These are phyloP conservation scores for Cyberlindnera petersonii DNA, from an alignment of 805 yeast genomes.

Conservation along the genomic window DNA sequence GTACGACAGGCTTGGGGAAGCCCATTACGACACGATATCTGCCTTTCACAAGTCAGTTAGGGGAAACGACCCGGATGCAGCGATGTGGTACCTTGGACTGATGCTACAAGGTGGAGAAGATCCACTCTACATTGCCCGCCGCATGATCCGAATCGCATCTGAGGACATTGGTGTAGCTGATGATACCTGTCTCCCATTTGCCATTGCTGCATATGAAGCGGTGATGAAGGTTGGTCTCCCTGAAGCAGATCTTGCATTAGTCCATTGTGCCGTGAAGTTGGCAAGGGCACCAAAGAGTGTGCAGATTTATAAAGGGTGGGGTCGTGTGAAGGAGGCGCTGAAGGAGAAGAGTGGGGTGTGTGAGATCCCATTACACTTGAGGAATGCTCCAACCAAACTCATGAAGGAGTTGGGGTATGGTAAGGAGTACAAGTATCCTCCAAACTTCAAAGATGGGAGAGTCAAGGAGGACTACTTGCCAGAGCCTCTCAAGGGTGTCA, in stretches of 20 bases:
- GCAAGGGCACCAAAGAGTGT: constrained; percentile 86
- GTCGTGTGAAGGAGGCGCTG: constrained; percentile 56
- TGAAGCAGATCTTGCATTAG: constrained; percentile 84
- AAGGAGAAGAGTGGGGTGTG: constrained; percentile 50
- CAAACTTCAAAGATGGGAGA: constrained; percentile 66
- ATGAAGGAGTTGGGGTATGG: constrained; percentile 90
- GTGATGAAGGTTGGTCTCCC: constrained; percentile 91
- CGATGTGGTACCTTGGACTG: constrained; percentile 77
- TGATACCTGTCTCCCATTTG: constrained; percentile 79
- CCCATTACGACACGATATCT: constrained; percentile 91
- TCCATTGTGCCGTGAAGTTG: constrained; percentile 88
- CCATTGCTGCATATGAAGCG: constrained; percentile 80
- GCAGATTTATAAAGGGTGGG: constrained; percentile 78
- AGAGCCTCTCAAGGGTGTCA: constrained; percentile 42
- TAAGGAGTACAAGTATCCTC: constrained; percentile 84
- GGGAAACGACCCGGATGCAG: constrained; percentile 87
- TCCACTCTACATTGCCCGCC: constrained; percentile 80
- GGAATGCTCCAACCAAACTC: constrained; percentile 91
- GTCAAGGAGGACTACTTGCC: constrained; percentile 80
- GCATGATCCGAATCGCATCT: constrained; percentile 92
- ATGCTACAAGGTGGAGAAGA: constrained; percentile 95
- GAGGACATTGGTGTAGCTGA: constrained; percentile 92
- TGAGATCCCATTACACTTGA: constrained; percentile 68
- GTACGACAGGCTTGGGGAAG: constrained; percentile 88
- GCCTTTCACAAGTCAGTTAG: constrained; percentile 93